Base-by-base conservation (phyloP, 805 yeast genomes). In the Starmerella sirachaensis region DNA sequence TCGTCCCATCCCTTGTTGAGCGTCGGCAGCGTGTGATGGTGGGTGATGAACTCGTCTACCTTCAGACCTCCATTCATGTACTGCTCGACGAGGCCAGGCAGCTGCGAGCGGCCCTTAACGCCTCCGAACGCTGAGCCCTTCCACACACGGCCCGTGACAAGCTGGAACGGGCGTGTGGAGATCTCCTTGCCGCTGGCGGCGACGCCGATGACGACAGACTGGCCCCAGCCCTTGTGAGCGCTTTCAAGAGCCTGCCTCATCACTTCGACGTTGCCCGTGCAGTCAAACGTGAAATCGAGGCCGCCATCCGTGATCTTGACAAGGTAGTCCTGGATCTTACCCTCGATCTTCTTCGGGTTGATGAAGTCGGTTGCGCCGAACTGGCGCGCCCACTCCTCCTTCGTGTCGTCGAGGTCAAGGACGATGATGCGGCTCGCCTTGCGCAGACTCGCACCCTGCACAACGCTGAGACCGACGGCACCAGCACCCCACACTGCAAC, bases 91-190 rank as follows among this genome's bases (percentile, higher is more conserved):
- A 86, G 69, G 16, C 76, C 83, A 35, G 94, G 96, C 68, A 91
- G 72, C 67, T 91, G 95, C 28, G 94, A 59, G 68, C 96, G 80
- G 58, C 98, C 97, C 66, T 91, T 91, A 57, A 91, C 85, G 61
- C 97, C 98, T 55, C 99, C 99, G 53, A 84, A 91, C n/a, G 99
- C 99, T 56, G 94, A 83, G 54, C 99, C 99, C 62, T 74, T 81
- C 97, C 98, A 88, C 37, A 82, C 94, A 66, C 98, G 78, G 53
- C 99, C 99, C 29, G 97, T 91, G 48, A 91, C 97, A 62, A 91
- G 74, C 69, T 88, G 97, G 82, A 91, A 91, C 45, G 99, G 98
- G 65, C 97, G 76, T 33, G 97, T 91, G 41, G 94, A 64, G 48
- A 93, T 86, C 66, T 91, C 97, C 64, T 85, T 70, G 49, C 98